Percentiles rank a stretch among this genome's conserved stretches.
These are phyloP conservation scores for Silybum marianum DNA, from an alignment of 129 eudicot species.

Conservation along the genomic window DNA sequence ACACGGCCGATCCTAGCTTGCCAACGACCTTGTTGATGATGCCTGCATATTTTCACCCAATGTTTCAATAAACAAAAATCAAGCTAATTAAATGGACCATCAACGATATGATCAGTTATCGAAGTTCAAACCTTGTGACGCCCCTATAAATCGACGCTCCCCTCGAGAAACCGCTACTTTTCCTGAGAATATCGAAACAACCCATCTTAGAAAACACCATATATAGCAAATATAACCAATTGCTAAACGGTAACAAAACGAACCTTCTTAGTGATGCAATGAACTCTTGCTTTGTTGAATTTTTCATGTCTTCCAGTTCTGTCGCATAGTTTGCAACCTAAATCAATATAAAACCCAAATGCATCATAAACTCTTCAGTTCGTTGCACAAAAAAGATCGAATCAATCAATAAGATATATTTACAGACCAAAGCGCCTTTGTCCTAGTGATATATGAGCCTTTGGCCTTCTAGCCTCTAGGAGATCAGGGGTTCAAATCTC, in stretches of 20 bases:
- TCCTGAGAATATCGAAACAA: slow-evolving; percentile 39
- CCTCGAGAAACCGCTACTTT: slow-evolving; percentile 89
- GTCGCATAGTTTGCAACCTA: slow-evolving; percentile 63
- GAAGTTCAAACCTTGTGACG: slow-evolving; percentile 65
- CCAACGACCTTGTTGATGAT: slow-evolving; percentile 96
- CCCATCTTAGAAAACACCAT: not conserved
- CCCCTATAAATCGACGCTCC: slow-evolving; percentile 92
- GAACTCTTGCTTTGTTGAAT: slow-evolving; percentile 72
- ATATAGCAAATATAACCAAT: not conserved
- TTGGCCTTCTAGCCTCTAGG: too few species aligned
- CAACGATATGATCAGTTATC: not conserved
- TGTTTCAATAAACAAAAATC: not conserved
- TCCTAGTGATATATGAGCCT: too few species aligned
- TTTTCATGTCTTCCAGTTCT: slow-evolving; percentile 83
- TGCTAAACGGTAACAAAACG: not conserved
- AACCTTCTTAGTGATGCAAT: slow-evolving; percentile 89
- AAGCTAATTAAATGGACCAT: not conserved
- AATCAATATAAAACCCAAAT: not conserved
- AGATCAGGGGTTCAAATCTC: too few species aligned
- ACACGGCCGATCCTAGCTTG: slow-evolving; percentile 98
- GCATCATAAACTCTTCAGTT: not conserved
- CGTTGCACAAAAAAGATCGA: not conserved
- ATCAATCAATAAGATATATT: not conserved
- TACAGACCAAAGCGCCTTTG: too few species aligned
- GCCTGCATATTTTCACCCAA: slow-evolving; percentile 43